phyloP scores from a whole-genome alignment of 352 stramenopile genomes.

The Pythium pyrilobum region DNA sequence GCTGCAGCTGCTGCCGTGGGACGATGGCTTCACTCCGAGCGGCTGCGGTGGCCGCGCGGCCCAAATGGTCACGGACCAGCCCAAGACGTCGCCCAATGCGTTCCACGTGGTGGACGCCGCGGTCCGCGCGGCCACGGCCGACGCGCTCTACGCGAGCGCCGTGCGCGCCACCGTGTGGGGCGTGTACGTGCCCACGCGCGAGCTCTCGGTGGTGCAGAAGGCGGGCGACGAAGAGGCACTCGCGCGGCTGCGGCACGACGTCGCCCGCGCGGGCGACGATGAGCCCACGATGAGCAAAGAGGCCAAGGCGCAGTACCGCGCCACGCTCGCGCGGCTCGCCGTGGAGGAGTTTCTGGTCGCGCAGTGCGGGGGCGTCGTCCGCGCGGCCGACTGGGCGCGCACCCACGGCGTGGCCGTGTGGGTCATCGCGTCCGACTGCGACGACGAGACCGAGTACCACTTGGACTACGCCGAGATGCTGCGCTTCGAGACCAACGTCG shows the following conservation, averaged over 20 bases:
- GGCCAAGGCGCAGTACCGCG: conserved; percentile 23
- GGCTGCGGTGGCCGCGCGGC: conserved; percentile 32
- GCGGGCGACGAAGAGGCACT: not conserved
- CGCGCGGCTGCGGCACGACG: not conserved
- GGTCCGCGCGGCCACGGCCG: conserved; percentile 35
- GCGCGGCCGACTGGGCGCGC: conserved; percentile 5
- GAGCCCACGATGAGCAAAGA: conserved; percentile 1
- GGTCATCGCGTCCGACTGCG: conserved; percentile 59
- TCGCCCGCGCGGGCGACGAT: conserved; percentile 3
- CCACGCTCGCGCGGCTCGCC: conserved; percentile 31
- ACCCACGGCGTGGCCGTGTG: conserved; percentile 54
- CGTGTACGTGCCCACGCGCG: conserved; percentile 43
- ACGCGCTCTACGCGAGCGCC: conserved; percentile 52
- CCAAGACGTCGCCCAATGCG: conserved; percentile 21
- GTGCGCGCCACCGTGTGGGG: conserved; percentile 57
- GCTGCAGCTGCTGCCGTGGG: conserved; percentile 21
- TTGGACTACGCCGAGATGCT: conserved; percentile 72
- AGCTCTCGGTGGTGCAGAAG: conserved; percentile 21
- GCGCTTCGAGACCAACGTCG: conserved; percentile 66
- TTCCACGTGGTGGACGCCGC: conserved; percentile 46
- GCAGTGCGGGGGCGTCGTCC: conserved; percentile 9
- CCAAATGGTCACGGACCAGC: conserved; percentile 44
- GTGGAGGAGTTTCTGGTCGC: conserved; percentile 56
- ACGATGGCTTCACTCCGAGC: conserved; percentile 62
- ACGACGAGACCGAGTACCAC: conserved; percentile 66